These are phyloP conservation scores for Sugiyamaella chiloensis DNA, from an alignment of 805 yeast genomes.

Conservation along the genomic window DNA sequence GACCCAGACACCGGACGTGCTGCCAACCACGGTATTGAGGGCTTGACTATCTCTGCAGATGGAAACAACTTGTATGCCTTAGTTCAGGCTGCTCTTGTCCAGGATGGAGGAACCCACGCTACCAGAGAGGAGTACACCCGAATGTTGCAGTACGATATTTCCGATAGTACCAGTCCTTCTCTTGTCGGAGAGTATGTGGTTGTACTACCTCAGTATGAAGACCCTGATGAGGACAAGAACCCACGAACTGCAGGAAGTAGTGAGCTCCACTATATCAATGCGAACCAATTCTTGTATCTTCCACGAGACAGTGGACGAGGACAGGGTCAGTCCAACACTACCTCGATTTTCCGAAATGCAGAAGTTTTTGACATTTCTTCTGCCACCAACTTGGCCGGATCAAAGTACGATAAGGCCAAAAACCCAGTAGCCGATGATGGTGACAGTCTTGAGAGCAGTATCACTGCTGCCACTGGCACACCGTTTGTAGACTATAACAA, in stretches of 20 bases:
- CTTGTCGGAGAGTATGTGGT: slow-evolving; percentile 19
- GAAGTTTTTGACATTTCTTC: slow-evolving; percentile 13
- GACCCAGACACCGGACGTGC: slow-evolving; percentile 21
- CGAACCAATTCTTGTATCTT: slow-evolving; percentile 14
- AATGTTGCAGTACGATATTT: slow-evolving; percentile 14
- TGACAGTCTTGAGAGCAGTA: slow-evolving; percentile 8
- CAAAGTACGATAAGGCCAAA: slow-evolving; percentile 11
- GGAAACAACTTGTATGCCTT: slow-evolving; percentile 15
- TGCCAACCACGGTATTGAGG: slow-evolving; percentile 21
- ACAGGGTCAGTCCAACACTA: slow-evolving; percentile 10
- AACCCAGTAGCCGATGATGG: slow-evolving; percentile 20
- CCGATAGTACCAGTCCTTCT: slow-evolving; percentile 6
- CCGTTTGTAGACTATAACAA: slow-evolving; percentile 16
- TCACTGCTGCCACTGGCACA: slow-evolving; percentile 11
- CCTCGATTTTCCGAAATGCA: slow-evolving; percentile 18
- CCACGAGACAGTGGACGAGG: slow-evolving; percentile 19
- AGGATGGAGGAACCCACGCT: slow-evolving; percentile 21
- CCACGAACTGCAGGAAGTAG: slow-evolving; percentile 19
- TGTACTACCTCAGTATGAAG: slow-evolving; percentile 16
- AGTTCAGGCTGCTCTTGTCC: slow-evolving; percentile 19
- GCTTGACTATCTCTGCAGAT: slow-evolving; percentile 17
- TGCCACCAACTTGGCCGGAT: slow-evolving; percentile 19
- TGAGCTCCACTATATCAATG: slow-evolving; percentile 18
- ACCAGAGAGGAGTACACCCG: slow-evolving; percentile 19
- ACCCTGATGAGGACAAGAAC: slow-evolving; percentile 18